Percentiles rank a stretch among this genome's conserved stretches.
Conservation (phyloP, 805 yeast genomes). For the Ascoidea rubescens region DNA sequence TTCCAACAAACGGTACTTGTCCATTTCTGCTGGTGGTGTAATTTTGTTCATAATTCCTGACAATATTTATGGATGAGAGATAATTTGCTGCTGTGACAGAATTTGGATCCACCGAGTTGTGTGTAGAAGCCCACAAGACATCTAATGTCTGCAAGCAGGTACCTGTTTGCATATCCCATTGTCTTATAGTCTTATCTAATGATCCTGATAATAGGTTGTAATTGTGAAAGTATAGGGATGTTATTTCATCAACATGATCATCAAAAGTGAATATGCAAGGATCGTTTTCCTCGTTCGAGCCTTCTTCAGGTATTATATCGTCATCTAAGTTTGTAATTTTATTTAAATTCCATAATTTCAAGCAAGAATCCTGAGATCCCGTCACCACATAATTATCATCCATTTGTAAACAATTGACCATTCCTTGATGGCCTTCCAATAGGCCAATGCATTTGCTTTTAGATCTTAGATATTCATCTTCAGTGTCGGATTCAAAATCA, state of each 20-base stretch:
- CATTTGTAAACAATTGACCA: constrained; percentile 47
- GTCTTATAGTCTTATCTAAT: constrained; percentile 55
- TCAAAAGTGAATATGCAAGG: constrained; percentile 37
- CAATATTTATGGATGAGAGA: constrained; percentile 1
- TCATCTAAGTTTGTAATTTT: constrained; percentile 14
- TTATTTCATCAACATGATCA: constrained; percentile 54
- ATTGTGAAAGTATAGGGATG: constrained; percentile 43
- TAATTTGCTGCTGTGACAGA: constrained; percentile 2
- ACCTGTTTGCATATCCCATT: constrained; percentile 61
- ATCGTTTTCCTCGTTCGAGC: constrained; percentile 8
- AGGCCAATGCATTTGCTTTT: constrained; percentile 3
- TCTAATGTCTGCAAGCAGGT: constrained; percentile 60
- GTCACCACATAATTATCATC: constrained; percentile 32
- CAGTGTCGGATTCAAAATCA: too few species aligned
- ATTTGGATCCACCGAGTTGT: background rate
- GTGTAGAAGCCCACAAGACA: constrained; percentile 39
- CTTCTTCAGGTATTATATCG: constrained; percentile 9
- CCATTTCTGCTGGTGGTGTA: background rate
- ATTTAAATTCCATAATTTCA: constrained; percentile 45
- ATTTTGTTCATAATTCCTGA: constrained; percentile 2
- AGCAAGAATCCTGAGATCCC: constrained; percentile 51
- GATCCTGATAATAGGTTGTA: constrained; percentile 54
- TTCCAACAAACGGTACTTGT: constrained; percentile 37
- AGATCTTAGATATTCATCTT: background rate
- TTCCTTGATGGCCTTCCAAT: constrained; percentile 20